Conservation (phyloP, 2,329 filamentous ascomycete genomes). For the Hypoxylon sp. region DNA sequence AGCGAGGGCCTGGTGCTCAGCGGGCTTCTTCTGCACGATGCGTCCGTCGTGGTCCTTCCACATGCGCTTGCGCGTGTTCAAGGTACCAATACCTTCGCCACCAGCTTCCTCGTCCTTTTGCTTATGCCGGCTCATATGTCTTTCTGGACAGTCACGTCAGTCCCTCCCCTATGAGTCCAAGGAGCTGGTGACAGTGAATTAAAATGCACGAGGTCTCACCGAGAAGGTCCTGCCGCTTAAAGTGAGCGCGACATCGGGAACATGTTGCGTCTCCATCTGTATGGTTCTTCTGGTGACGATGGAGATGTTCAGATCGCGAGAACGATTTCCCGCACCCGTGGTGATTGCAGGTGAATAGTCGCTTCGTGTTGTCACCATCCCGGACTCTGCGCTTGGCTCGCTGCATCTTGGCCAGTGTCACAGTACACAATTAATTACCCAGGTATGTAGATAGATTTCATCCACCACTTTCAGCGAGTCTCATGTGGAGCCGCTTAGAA, state of each 20-base stretch:
- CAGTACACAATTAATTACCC: conserved; percentile 2
- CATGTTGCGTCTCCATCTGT: conserved; percentile 69
- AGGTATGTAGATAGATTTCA: conserved; percentile 12
- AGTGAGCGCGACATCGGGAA: conserved; percentile 71
- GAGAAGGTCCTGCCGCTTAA: conserved; percentile 72
- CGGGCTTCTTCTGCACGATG: conserved; percentile 63
- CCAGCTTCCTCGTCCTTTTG: conserved; percentile 70
- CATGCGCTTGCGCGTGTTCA: conserved; percentile 69
- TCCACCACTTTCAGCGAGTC: conserved; percentile 42
- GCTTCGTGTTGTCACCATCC: conserved; percentile 28
- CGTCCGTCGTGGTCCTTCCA: conserved; percentile 69
- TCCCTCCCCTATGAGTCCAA: conserved; percentile 14
- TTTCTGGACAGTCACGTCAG: conserved; percentile 59
- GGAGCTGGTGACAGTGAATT: neutral
- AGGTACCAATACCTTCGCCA: conserved; percentile 63
- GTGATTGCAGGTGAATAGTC: conserved; percentile 57
- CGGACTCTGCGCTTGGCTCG: conserved; percentile 39
- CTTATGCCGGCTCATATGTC: conserved; percentile 69
- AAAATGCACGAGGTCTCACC: conserved; percentile 57
- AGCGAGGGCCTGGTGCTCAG: conserved; percentile 24
- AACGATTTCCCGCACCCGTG: conserved; percentile 67
- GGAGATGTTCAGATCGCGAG: conserved; percentile 70
- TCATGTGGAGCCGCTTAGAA: conserved; percentile 31
- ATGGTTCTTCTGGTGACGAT: conserved; percentile 71
- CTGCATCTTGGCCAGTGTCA: conserved; percentile 38